phyloP scores from a whole-genome alignment of 2,329 filamentous ascomycete genomes.

The Phyllosticta citribraziliensis region DNA sequence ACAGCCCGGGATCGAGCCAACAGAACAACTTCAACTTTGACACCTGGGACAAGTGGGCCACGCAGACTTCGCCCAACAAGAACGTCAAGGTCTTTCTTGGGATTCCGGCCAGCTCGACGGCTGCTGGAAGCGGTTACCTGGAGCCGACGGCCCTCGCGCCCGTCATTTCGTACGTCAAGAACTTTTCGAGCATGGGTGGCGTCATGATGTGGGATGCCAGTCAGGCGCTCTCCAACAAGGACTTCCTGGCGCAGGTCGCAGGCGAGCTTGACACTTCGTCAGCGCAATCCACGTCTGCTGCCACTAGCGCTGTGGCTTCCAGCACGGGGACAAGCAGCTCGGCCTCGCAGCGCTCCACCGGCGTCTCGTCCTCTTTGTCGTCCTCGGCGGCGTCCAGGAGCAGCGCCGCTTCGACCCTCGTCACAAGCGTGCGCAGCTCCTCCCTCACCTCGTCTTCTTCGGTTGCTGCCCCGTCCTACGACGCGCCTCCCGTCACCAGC shows the following conservation, averaged over 20 bases:
- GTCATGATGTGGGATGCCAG: slow-evolving; percentile 57
- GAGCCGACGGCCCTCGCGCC: slow-evolving; percentile 36
- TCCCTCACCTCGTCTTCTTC: background rate
- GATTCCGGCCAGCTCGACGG: slow-evolving; percentile 44
- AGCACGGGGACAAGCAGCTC: background rate
- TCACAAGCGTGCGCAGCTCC: background rate
- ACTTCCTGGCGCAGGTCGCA: slow-evolving; percentile 18
- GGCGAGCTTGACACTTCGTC: background rate
- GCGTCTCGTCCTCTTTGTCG: background rate
- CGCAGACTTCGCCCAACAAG: slow-evolving; percentile 45
- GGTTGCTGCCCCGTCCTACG: background rate
- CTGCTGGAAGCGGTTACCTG: slow-evolving; percentile 49
- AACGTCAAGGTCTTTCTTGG: slow-evolving; percentile 54
- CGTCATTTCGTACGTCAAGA: slow-evolving; percentile 45
- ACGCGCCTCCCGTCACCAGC: background rate
- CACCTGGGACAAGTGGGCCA: slow-evolving; percentile 58
- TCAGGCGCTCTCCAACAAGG: slow-evolving; percentile 23
- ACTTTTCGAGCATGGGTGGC: slow-evolving; percentile 53
- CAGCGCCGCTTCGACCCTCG: background rate
- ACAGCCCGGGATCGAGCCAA: slow-evolving; percentile 30
- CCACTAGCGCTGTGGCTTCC: background rate
- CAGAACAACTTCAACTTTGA: slow-evolving; percentile 52
- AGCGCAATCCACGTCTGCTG: background rate
- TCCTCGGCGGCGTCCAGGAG: background rate
- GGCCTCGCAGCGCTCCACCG: background rate